These are phyloP conservation scores for Coemansia sp. DNA, from an alignment of 192 early-diverging fungal species.

Conservation along the genomic window DNA sequence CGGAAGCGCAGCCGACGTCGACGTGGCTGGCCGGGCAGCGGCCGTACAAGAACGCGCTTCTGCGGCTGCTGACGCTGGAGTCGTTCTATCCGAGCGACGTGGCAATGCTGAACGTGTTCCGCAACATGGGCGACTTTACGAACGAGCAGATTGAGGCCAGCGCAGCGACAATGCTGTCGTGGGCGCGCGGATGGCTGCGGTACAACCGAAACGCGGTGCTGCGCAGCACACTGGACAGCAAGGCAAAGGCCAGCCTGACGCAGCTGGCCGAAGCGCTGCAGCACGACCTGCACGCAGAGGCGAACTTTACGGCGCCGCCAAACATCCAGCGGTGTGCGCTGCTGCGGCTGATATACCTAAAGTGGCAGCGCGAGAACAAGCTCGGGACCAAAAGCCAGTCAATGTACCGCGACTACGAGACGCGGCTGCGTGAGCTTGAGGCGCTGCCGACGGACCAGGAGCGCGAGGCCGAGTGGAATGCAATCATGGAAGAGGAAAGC, in stretches of 20 bases:
- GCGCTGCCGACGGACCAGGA: slow-evolving; percentile 29
- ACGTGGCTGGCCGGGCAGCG: slow-evolving; percentile 35
- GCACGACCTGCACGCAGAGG: slow-evolving; percentile 40
- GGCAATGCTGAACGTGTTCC: slow-evolving; percentile 48
- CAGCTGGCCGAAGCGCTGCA: slow-evolving; percentile 49
- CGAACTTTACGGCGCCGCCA: slow-evolving; percentile 22
- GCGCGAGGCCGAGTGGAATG: slow-evolving; percentile 38
- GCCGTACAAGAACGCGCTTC: slow-evolving; percentile 39
- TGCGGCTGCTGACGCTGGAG: slow-evolving; percentile 48
- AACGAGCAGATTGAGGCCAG: slow-evolving; percentile 37
- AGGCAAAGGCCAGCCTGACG: slow-evolving; percentile 16
- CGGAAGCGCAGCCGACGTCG: slow-evolving; percentile 33
- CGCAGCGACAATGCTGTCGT: slow-evolving; percentile 39
- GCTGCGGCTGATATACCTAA: slow-evolving; percentile 37
- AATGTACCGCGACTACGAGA: slow-evolving; percentile 50
- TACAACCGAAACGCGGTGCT: slow-evolving; percentile 51
- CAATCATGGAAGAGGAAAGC: slow-evolving; percentile 33
- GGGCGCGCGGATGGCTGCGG: slow-evolving; percentile 53
- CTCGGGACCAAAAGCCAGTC: slow-evolving; percentile 51
- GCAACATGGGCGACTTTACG: slow-evolving; percentile 34
- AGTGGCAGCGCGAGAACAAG: slow-evolving; percentile 45
- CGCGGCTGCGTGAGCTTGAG: slow-evolving; percentile 38
- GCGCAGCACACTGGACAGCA: slow-evolving; percentile 41
- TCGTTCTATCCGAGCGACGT: slow-evolving; percentile 53
- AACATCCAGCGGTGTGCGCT: slow-evolving; percentile 38